Evolutionary conservation across 192 early-diverging fungal species (phyloP), one percentile per base, ranked within the genome.

Genomic region (Backusella tarrabulga): DNA sequence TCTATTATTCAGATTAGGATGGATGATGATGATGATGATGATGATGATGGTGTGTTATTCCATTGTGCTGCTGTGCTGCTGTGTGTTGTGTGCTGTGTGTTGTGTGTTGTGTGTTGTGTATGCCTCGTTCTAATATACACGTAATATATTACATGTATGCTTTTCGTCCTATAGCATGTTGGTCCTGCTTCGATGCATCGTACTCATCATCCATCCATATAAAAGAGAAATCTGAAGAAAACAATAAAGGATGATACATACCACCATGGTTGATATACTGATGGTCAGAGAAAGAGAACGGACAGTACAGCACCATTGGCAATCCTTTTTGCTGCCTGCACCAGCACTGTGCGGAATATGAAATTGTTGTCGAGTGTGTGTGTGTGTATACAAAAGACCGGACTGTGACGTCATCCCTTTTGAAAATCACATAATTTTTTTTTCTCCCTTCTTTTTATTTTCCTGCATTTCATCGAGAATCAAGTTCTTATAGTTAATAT

Each of bases 221-320:
- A 44, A 14, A 44, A 34, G 40, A 72, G 38, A 35, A 74, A 14
- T n/a, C 3, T 34, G 32, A 35, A 17, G n/a, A 63, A 60, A 60
- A 2, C 3, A 60, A 26, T 12, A 60, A 7, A 15, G 26, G 11
- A 35, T 68, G 26, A 56, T 52, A 71, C 70, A 66, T 77, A 77
- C 76, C 76, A 77, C 76, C 76, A 79, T 79, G 66, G 68, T 79
- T 79, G 73, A 79, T 79, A 79, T 63, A 46, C 52, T 56, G 66
- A 79, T 36, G 77, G 67, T 67, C 36, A 79, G 67, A 68, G 77
- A 79, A 79, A 79, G 72, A 74, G 67, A 56, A 74, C 23, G 67
- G 35, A 68, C 67, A 38, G 35, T 23, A 40, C 35, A 41, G 1
- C 21, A 60, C 54, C 54, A 26, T 60, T 60, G 21, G 8, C n/a